Conservation (phyloP, 2,329 filamentous ascomycete species). For the Bipolaris cookei region DNA sequence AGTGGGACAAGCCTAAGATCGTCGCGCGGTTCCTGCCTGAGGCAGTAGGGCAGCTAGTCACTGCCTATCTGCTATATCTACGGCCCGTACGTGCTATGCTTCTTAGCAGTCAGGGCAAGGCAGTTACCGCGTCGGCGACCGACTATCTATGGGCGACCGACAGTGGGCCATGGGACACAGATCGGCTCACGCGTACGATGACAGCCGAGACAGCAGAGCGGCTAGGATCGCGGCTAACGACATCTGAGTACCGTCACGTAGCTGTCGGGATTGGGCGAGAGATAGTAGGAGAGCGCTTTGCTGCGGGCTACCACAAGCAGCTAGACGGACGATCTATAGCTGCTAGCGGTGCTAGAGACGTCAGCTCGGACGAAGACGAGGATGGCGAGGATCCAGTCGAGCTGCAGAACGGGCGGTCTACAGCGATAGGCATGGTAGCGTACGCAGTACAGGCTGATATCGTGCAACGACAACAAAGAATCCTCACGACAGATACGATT, state of each 20-base stretch:
- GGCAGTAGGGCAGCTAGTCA: background rate
- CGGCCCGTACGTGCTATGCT: background rate
- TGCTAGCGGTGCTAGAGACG: background rate
- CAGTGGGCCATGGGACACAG: background rate
- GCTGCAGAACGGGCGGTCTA: background rate
- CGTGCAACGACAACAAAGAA: too few species aligned
- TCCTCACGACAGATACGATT: too few species aligned
- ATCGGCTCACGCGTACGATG: background rate
- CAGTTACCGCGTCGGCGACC: background rate
- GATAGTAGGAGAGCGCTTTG: background rate
- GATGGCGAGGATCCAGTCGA: background rate
- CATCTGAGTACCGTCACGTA: background rate
- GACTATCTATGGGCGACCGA: background rate
- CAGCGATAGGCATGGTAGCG: background rate
- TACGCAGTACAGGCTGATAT: background rate
- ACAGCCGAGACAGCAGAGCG: background rate
- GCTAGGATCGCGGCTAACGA: background rate
- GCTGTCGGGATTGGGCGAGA: background rate
- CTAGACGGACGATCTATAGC: background rate
- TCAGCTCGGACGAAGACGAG: background rate
- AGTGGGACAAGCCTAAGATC: background rate
- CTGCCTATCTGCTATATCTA: background rate
- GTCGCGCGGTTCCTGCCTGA: background rate
- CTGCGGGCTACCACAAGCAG: too few species aligned
- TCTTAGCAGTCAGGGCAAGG: background rate